phyloP scores from a whole-genome alignment of 495 filamentous ascomycete genomes.

The Halenospora varia region DNA sequence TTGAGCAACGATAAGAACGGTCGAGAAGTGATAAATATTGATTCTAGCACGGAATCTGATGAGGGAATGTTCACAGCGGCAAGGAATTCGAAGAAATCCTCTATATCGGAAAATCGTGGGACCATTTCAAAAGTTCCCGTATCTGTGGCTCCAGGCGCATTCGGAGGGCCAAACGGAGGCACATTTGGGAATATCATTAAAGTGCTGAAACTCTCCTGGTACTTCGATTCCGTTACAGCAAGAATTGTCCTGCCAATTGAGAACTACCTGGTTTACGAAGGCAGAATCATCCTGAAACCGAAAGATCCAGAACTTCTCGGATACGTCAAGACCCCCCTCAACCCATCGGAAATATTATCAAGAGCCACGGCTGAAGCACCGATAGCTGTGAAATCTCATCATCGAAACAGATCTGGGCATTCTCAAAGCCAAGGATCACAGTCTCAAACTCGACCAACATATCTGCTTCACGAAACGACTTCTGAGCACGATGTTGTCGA shows the following conservation, averaged over 20 bases:
- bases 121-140: neutral
- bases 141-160: neutral
- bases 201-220: slow-evolving; percentile 76
- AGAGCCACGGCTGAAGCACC: slow-evolving; percentile 23
- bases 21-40: neutral
- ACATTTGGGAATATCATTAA: slow-evolving; percentile 39
- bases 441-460: slow-evolving; percentile 23
- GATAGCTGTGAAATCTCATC: neutral
- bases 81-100: neutral
- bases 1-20: neutral
- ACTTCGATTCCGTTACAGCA: slow-evolving; percentile 55
- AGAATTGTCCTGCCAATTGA: slow-evolving; percentile 51
- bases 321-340: too few relatives aligned
- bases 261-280: slow-evolving; percentile 65
- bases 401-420: neutral
- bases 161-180: neutral
- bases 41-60: neutral
- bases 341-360: slow-evolving; percentile 25
- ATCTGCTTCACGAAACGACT: slow-evolving; percentile 61
- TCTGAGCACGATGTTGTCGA: slow-evolving; percentile 58
- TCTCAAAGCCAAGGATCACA: neutral
- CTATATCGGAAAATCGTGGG: too few relatives aligned
- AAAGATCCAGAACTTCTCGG: slow-evolving; percentile 17
- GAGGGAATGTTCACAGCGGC: neutral
- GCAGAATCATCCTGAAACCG: slow-evolving; percentile 20